Conservation (phyloP, 345 rosid genomes). For the Eucalyptus shirleyi region DNA sequence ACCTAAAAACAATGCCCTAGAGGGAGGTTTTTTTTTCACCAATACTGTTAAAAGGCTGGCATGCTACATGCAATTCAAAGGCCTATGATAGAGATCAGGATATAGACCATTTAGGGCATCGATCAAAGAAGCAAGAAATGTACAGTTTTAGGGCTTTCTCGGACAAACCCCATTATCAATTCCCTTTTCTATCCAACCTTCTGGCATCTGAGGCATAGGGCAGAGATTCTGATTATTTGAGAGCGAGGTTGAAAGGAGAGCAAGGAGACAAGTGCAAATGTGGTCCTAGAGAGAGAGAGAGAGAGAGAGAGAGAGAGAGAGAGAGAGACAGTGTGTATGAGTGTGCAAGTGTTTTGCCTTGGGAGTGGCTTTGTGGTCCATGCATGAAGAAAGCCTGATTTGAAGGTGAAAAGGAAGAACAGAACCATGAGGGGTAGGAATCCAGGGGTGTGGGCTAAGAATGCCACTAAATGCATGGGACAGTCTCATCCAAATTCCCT, state of each 20-base stretch:
- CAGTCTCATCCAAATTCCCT: not conserved
- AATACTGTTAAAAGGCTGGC: not conserved
- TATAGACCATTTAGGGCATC: not conserved
- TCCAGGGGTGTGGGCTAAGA: not conserved
- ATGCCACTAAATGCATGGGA: not conserved
- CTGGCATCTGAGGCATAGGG: not conserved
- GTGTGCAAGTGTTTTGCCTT: not conserved
- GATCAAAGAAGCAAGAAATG: not conserved
- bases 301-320: not conserved
- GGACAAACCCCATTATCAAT: not conserved
- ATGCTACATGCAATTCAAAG: not conserved
- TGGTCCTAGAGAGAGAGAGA: constrained; percentile 1
- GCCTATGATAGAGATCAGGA: not conserved
- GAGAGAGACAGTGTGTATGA: not conserved
- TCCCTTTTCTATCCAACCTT: not conserved
- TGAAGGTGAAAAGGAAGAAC: constrained; percentile 8
- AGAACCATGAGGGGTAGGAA: constrained; percentile 1
- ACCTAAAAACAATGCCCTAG: not conserved
- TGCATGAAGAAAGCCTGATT: constrained; percentile 10
- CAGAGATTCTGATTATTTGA: not conserved
- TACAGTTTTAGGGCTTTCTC: not conserved
- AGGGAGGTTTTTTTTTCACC: not conserved
- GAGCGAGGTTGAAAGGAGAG: not conserved
- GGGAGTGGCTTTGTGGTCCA: constrained; percentile 41
- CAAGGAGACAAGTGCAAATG: not conserved